A percentile compares a stretch with the other conserved stretches of the same genome.
Evolutionary conservation across 768 basidiomycete genomes (phyloP).

Genomic region (Rhodocollybia butyracea): DNA sequence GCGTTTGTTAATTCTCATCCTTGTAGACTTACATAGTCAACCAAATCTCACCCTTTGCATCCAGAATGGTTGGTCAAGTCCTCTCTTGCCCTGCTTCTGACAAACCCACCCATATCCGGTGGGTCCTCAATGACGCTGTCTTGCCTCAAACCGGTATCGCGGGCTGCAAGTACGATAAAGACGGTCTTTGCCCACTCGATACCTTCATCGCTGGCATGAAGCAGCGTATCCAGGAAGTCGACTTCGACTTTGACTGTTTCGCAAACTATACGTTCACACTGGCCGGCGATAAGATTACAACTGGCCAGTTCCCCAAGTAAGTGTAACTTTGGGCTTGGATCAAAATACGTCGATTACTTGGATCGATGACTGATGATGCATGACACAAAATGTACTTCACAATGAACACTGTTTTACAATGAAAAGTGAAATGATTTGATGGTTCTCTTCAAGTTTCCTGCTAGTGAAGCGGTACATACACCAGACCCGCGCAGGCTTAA

Average conservation of each 20-base stretch:
- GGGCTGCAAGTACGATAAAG: conserved; percentile 51
- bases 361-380: too few relatives aligned
- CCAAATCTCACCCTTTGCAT: conserved; percentile 30
- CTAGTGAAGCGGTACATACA: too few relatives aligned
- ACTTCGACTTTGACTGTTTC: conserved; percentile 63
- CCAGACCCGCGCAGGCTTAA: too few relatives aligned
- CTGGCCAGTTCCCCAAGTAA: conserved; percentile 27
- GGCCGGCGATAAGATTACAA: conserved; percentile 35
- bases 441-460: too few relatives aligned
- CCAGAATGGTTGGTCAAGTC: conserved; percentile 43
- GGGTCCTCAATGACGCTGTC: conserved; percentile 73
- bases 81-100: conserved; percentile 32
- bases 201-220: conserved; percentile 59
- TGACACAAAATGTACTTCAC: too few relatives aligned
- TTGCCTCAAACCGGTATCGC: conserved; percentile 63
- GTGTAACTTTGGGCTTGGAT: too few relatives aligned
- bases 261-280: conserved; percentile 42
- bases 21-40: conserved; percentile 32
- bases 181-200: conserved; percentile 61
- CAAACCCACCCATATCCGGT: conserved; percentile 48
- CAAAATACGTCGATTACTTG: too few relatives aligned
- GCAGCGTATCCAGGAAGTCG: conserved; percentile 51
- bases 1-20: conserved; percentile 23
- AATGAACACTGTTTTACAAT: too few relatives aligned
- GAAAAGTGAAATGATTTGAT: too few relatives aligned